Evolutionary conservation across 495 filamentous ascomycete species (phyloP).

Genomic region (Friedmanniomyces simplex): DNA sequence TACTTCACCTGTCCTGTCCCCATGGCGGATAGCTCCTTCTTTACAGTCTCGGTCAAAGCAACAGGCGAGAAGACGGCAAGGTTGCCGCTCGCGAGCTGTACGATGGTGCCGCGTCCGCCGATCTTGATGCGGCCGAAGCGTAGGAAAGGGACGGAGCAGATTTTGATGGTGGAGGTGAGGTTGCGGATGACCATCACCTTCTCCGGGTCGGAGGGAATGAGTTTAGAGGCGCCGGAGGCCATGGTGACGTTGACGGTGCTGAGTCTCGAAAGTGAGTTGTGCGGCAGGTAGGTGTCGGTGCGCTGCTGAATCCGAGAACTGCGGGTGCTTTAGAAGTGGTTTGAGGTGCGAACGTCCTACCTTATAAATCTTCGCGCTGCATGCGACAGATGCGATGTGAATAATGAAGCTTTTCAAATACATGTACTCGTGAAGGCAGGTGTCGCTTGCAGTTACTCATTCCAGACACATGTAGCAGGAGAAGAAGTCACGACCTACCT

Average conservation of each 20-base stretch:
- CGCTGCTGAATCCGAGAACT: not conserved
- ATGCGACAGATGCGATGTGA: too few species aligned
- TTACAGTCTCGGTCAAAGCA: constrained; percentile 65
- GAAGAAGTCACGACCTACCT: too few species aligned
- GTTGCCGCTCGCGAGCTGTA: constrained; percentile 62
- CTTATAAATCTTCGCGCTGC: too few species aligned
- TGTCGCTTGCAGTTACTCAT: too few species aligned
- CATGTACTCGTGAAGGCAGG: too few species aligned
- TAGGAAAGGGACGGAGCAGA: constrained; percentile 72
- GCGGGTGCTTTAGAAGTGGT: too few species aligned
- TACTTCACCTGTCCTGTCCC: constrained; percentile 68
- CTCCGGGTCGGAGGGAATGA: constrained; percentile 55
- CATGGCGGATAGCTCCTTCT: constrained; percentile 17
- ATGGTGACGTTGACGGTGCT: constrained; percentile 15
- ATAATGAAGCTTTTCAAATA: too few species aligned
- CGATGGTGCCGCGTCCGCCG: constrained; percentile 77
- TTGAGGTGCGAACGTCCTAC: too few species aligned
- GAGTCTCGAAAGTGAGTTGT: not conserved
- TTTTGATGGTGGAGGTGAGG: constrained; percentile 68
- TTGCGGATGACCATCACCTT: constrained; percentile 80
- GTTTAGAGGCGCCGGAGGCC: constrained; percentile 36
- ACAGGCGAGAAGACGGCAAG: constrained; percentile 91
- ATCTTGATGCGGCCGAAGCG: constrained; percentile 72
- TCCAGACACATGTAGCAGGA: too few species aligned
- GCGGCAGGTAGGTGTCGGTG: not conserved